A percentile compares a stretch with the other conserved stretches of the same genome.
Conservation (phyloP, 2,329 filamentous ascomycete genomes). For the Scedosporium minutisporum region DNA sequence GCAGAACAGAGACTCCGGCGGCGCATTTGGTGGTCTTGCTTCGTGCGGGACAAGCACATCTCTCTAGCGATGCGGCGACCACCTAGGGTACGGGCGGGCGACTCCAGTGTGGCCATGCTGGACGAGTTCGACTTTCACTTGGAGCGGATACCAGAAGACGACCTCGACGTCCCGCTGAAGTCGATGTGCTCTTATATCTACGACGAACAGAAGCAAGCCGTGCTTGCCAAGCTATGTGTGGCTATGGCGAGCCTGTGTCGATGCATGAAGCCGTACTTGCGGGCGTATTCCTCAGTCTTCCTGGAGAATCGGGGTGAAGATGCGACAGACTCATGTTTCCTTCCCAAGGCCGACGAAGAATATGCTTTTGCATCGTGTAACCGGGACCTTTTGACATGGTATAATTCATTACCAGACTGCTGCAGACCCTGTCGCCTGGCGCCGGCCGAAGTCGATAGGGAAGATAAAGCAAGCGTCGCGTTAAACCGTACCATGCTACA, state of each 20-base stretch:
- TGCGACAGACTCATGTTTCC: constrained; percentile 55
- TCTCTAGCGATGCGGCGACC: constrained; percentile 89
- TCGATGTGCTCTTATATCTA: constrained; percentile 55
- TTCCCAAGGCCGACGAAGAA: constrained; percentile 75
- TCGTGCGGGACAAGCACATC: constrained; percentile 87
- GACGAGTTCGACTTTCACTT: constrained; percentile 78
- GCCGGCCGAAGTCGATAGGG: constrained; percentile 40
- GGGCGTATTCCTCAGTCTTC: no score
- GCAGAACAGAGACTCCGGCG: constrained; percentile 80
- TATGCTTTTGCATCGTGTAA: constrained; percentile 74
- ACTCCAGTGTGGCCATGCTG: constrained; percentile 89
- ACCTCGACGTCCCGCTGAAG: constrained; percentile 57
- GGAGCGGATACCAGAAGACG: constrained; percentile 53
- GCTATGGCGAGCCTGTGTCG: constrained; percentile 35
- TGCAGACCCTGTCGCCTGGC: constrained; percentile 58
- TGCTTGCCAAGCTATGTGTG: constrained; percentile 81
- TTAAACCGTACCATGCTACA: constrained; percentile 77
- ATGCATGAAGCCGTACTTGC: no score
- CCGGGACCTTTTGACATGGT: constrained; percentile 68
- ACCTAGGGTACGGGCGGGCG: constrained; percentile 83
- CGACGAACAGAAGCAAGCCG: constrained; percentile 62
- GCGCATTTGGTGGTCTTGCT: constrained; percentile 95
- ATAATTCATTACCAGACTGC: constrained; percentile 57
- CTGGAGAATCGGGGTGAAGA: no score
- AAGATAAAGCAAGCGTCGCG: constrained; percentile 48